Conservation (phyloP, 331 rosid species). For the Malus hybrid region DNA sequence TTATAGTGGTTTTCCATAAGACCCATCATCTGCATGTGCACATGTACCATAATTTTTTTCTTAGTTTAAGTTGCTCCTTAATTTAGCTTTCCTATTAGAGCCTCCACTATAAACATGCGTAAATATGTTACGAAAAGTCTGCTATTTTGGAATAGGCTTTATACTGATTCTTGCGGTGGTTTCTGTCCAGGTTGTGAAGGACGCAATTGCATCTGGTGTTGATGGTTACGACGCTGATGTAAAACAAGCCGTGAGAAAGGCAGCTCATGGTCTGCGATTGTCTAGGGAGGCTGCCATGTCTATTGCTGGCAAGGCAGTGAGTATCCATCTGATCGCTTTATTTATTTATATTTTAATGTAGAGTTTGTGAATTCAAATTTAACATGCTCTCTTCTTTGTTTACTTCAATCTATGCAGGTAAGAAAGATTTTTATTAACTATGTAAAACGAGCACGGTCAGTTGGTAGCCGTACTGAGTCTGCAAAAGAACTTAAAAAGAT, state of each 20-base stretch:
- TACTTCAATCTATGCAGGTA: slow-evolving; percentile 48
- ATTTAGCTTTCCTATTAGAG: not conserved
- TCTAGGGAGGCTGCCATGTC: slow-evolving; percentile 86
- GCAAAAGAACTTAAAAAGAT: slow-evolving; percentile 90
- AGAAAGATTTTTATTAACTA: slow-evolving; percentile 65
- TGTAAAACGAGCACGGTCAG: slow-evolving; percentile 74
- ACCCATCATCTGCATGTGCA: not conserved
- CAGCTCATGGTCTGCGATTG: slow-evolving; percentile 92
- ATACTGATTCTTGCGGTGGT: slow-evolving; percentile 12
- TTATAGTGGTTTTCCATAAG: not conserved
- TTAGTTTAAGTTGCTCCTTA: not conserved
- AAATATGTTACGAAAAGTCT: not conserved
- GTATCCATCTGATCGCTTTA: slow-evolving; percentile 24
- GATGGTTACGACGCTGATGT: slow-evolving; percentile 84
- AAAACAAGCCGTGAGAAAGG: slow-evolving; percentile 74
- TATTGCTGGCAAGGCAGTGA: slow-evolving; percentile 92
- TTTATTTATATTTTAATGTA: not conserved
- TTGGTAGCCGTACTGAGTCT: slow-evolving; percentile 66
- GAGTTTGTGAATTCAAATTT: not conserved
- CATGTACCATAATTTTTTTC: too few species aligned
- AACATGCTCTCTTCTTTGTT: not conserved
- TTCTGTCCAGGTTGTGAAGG: slow-evolving; percentile 62
- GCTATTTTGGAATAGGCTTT: not conserved
- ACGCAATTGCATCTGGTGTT: slow-evolving; percentile 84
- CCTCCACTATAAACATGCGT: not conserved